Percentiles rank a stretch among this genome's conserved stretches.
Conservation (phyloP, 352 stramenopile genomes). For the Globisporangium ultimum region DNA sequence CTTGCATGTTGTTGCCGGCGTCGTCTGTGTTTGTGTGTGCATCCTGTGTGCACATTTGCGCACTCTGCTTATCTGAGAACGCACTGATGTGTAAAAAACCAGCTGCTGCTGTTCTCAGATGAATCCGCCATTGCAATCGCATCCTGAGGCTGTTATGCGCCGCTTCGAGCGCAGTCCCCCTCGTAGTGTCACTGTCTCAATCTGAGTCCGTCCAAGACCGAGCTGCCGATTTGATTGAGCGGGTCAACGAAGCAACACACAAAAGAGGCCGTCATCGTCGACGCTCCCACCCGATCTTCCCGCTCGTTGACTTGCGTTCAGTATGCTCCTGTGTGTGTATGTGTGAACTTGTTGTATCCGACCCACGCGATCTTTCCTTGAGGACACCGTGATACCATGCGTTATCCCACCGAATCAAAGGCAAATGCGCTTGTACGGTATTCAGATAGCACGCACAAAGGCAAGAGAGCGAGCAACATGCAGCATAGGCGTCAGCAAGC, state of each 20-base stretch:
- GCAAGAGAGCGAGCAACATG: too few species aligned
- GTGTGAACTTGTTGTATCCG: too few species aligned
- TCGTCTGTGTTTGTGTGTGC: too few species aligned
- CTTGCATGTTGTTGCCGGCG: too few species aligned
- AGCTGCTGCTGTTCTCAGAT: conserved; percentile 10
- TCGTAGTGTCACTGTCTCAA: background rate
- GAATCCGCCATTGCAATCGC: background rate
- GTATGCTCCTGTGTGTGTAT: too few species aligned
- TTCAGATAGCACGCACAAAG: too few species aligned
- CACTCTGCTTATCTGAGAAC: conserved; percentile 1
- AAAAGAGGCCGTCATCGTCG: conserved; percentile 1
- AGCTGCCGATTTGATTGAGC: background rate
- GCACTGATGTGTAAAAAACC: background rate
- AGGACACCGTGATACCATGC: too few species aligned
- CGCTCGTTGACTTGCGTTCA: too few species aligned
- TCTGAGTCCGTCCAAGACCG: background rate
- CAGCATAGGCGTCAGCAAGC: too few species aligned
- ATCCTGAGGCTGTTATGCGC: background rate
- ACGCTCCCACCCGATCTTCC: background rate
- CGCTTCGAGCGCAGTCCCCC: background rate
- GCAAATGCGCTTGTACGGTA: too few species aligned
- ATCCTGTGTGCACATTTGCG: background rate
- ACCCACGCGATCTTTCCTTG: too few species aligned
- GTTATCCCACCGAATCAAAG: too few species aligned
- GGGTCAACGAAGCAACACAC: background rate